phyloP scores from a whole-genome alignment of 2,329 filamentous ascomycete genomes.

The Nothomitra cinnamomea region DNA sequence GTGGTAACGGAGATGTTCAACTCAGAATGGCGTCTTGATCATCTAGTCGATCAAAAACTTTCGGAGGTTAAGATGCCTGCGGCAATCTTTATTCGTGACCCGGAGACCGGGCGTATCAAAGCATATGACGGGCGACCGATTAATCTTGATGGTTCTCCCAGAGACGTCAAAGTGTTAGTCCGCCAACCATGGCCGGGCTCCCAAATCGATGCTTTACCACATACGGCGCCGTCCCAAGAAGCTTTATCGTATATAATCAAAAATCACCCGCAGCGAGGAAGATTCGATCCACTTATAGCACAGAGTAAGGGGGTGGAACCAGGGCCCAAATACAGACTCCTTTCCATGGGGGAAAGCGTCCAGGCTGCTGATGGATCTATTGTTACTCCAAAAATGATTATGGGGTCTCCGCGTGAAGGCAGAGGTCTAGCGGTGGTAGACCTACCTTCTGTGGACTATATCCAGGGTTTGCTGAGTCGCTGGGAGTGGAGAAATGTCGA shows the following conservation, averaged over 20 bases:
- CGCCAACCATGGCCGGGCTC: slow-evolving; percentile 67
- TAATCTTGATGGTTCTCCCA: slow-evolving; percentile 27
- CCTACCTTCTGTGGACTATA: slow-evolving; percentile 51
- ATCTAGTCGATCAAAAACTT: slow-evolving; percentile 48
- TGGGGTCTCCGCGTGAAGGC: slow-evolving; percentile 50
- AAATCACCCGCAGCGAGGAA: slow-evolving; percentile 58
- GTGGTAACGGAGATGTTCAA: slow-evolving; percentile 66
- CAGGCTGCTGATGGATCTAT: slow-evolving; percentile 44
- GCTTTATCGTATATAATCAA: slow-evolving; percentile 80
- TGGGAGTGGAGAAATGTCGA: slow-evolving; percentile 52
- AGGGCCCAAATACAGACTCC: slow-evolving; percentile 37
- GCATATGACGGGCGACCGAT: slow-evolving; percentile 48
- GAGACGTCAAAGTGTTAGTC: slow-evolving; percentile 50
- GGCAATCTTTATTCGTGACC: slow-evolving; percentile 49
- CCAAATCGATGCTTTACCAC: slow-evolving; percentile 45
- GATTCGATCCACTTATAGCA: slow-evolving; percentile 54
- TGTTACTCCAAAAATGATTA: slow-evolving; percentile 74
- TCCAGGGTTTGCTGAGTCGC: slow-evolving; percentile 50
- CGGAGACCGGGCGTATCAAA: slow-evolving; percentile 43
- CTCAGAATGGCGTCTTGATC: slow-evolving; percentile 56
- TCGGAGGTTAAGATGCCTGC: slow-evolving; percentile 50
- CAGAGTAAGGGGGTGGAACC: slow-evolving; percentile 44
- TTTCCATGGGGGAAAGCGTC: slow-evolving; percentile 49
- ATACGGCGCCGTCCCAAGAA: slow-evolving; percentile 44
- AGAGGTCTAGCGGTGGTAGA: slow-evolving; percentile 67